Base-by-base conservation (phyloP, 2,329 filamentous ascomycete genomes). In the Nannizziopsis arthrosporioides region DNA sequence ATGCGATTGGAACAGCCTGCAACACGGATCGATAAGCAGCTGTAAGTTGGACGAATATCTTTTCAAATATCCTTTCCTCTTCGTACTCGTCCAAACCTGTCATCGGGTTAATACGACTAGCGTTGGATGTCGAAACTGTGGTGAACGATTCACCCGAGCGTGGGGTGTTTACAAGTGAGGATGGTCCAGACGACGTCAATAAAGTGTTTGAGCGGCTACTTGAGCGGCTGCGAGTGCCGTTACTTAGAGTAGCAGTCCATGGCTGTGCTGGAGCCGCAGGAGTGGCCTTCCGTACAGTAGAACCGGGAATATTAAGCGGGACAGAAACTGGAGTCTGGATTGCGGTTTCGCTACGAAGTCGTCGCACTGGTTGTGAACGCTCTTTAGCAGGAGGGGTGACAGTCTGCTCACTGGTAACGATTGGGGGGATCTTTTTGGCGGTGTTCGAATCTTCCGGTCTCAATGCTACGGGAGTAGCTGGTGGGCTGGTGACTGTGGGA, bases 111-210 rank as follows among this genome's bases (percentile, higher is more conserved):
- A 74, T 73, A 37, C 75, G 71, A 27, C 71, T 68, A 47, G 72
- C 63, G 18, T 65, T 70, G 22, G 69, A 65, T 14, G 65, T 68
- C 48, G 69, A 60, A 57, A 63, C 59, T 57, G 65, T 54, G 73
- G 69, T 74, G 61, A 92, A 93, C 0, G 85, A 86, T 58, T 94
- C 87, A 38, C 82, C 84, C 6, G 86, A 93, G 18, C 85, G 80
- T 40, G 87, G 86, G 0, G 86, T 93, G n/a, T 74, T 75, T 3
- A 67, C 54, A 68, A 79, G 48, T 63, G 75, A 63, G 7, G 66
- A 66, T 73, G 65, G 61, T 17, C 64, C 56, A 2, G 68, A 67
- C 14, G 66, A 66, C 51, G 71, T 69, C 49, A 74, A 69, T 63
- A 73, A 62, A 11, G 72, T 73, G 56, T 75, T 77, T 9, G 72